These are phyloP conservation scores for Penicillium pulvis DNA, from an alignment of 495 filamentous ascomycete species.

Conservation along the genomic window DNA sequence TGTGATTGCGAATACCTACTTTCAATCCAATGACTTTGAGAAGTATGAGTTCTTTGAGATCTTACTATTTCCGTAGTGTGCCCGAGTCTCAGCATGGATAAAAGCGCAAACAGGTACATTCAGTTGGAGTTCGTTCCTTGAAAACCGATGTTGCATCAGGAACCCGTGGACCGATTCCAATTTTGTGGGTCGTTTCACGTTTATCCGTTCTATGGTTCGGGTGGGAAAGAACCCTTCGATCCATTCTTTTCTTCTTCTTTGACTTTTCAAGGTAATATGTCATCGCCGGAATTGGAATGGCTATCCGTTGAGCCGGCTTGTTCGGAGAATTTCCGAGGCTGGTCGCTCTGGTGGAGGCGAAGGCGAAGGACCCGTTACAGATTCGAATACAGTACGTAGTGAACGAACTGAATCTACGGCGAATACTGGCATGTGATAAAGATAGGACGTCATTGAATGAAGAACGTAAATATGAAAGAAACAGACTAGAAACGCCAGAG, in stretches of 20 bases:
- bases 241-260: not conserved
- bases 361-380: too few relatives aligned
- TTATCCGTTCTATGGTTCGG: not conserved
- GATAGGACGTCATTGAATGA: constrained; percentile 13
- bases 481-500: constrained; percentile 18
- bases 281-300: constrained; percentile 6
- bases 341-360: not conserved
- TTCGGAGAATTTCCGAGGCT: not conserved
- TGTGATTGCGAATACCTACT: too few relatives aligned
- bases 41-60: not conserved
- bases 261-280: not conserved
- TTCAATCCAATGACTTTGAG: not conserved
- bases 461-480: constrained; percentile 19
- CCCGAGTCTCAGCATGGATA: too few relatives aligned
- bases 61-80: not conserved
- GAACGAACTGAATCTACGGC: not conserved
- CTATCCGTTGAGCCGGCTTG: not conserved
- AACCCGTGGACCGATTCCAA: not conserved
- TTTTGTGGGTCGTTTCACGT: not conserved
- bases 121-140: too few relatives aligned
- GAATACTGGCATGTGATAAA: not conserved
- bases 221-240: not conserved
- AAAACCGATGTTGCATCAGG: not conserved
- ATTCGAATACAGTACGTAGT: too few relatives aligned
- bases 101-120: too few relatives aligned